A percentile compares a stretch with the other conserved stretches of the same genome.
Conservation (phyloP, 129 eudicot species). For the Saussurea involucrata region DNA sequence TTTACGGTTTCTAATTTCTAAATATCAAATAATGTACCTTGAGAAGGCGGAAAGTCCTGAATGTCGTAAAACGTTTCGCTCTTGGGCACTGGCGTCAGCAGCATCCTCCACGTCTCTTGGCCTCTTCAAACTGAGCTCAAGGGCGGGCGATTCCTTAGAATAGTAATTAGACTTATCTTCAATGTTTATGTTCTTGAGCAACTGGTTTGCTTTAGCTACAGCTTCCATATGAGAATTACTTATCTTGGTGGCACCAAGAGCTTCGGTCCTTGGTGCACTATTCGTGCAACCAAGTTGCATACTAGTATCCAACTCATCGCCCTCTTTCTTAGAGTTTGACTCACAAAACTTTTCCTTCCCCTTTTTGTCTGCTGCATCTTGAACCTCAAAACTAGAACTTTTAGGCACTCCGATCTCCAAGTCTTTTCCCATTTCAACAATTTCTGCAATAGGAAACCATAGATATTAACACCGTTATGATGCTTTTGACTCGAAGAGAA, state of each 20-base stretch:
- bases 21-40: conserved; percentile 32
- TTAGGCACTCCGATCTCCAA: conserved; percentile 51
- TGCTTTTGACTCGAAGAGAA: background rate
- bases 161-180: conserved; percentile 36
- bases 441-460: conserved; percentile 23
- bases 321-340: conserved; percentile 26
- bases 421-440: conserved; percentile 52
- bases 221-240: conserved; percentile 26
- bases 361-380: conserved; percentile 13
- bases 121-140: conserved; percentile 59
- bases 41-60: conserved; percentile 70
- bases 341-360: conserved; percentile 11
- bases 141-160: conserved; percentile 41
- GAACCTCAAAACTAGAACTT: conserved; percentile 24
- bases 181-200: conserved; percentile 26
- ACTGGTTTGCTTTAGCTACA: conserved; percentile 21
- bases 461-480: conserved; percentile 11
- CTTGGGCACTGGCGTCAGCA: conserved; percentile 31
- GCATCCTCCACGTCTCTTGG: conserved; percentile 40
- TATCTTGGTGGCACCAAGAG: conserved; percentile 26
- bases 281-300: conserved; percentile 29
- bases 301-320: conserved; percentile 21
- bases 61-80: conserved; percentile 51
- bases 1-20: background rate
- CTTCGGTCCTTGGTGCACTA: conserved; percentile 21